Base-by-base conservation (phyloP, 106 monocot genomes). In the Agapanthus africanus region DNA sequence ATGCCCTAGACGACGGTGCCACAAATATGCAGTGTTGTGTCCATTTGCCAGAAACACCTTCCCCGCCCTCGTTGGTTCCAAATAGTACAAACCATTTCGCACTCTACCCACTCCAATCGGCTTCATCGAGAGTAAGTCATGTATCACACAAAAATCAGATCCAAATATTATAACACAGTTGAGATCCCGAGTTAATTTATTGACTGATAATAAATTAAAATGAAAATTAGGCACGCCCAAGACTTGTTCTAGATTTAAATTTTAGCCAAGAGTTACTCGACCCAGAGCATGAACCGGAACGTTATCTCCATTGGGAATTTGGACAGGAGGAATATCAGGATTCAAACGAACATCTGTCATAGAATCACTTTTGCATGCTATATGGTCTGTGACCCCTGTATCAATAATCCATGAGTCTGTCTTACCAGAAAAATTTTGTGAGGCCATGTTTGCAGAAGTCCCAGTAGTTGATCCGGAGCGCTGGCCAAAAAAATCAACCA, bases 61-160 rank as follows among this genome's bases (percentile, higher is more conserved):
- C 57, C n/a, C 14, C 14, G 57, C 23, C 19, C 11, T 59, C 26
- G 57, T 25, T n/a, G 1, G n/a, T 9, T 16, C 57, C 57, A 25
- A 59, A 27, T n/a, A 0, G 0, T n/a, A 59, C 9, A 59, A 36
- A 63, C 13, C 62, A 9, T 35, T 2, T 63, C 34, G 35, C 63
- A 63, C 32, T n/a, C 16, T n/a, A 32, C 34, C 36, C 33, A 36
- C 63, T 63, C 63, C 63, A 63, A 63, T 63, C 35, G 6, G 63
- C 30, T 2, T 63, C 33, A 11, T 37, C 26, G 11, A 59, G 23
- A 10, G 8, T 7, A 16, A 1, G 0, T 1, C 57, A 6, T 27
- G 57, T 27, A 59, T 59, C 11, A 59, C 23, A 25, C 57, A 59
- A 59, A 59, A 25, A 16, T 59, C 23, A 59, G 0, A 9, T n/a